Evolutionary conservation across 768 basidiomycete genomes (phyloP).

Genomic region (Termitomyces sp.): DNA sequence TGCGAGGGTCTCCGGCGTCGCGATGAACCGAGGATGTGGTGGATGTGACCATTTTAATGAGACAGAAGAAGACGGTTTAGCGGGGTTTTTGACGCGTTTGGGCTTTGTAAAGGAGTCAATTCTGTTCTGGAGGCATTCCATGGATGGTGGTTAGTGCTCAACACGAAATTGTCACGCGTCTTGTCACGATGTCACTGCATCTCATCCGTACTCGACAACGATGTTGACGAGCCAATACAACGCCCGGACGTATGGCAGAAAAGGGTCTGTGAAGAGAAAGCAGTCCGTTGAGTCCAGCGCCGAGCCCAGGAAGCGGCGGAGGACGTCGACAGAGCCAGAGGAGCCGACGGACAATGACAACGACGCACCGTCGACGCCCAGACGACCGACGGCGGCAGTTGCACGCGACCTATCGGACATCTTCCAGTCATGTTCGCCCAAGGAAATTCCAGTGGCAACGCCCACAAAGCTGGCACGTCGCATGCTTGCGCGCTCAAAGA

Average conservation of each 20-base stretch:
- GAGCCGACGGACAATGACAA: slow-evolving; percentile 10
- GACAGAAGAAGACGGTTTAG: slow-evolving; percentile 39
- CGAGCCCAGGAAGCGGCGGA: slow-evolving; percentile 26
- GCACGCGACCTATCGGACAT: slow-evolving; percentile 46
- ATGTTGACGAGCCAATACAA: slow-evolving; percentile 21
- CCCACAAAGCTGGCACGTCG: slow-evolving; percentile 57
- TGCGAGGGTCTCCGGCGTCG: slow-evolving; percentile 75
- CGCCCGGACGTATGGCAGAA: slow-evolving; percentile 37
- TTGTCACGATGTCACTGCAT: slow-evolving; percentile 18
- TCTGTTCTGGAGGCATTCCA: slow-evolving; percentile 58
- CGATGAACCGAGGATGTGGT: slow-evolving; percentile 42
- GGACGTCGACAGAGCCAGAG: slow-evolving; percentile 19
- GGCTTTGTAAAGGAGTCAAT: slow-evolving; percentile 68
- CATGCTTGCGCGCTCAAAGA: slow-evolving; percentile 70
- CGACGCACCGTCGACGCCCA: slow-evolving; percentile 19
- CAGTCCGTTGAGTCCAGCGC: neutral
- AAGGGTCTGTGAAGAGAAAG: slow-evolving; percentile 26
- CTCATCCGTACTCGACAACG: neutral
- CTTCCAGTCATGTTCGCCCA: slow-evolving; percentile 37
- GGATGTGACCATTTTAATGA: slow-evolving; percentile 83
- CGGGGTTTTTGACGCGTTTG: slow-evolving; percentile 57
- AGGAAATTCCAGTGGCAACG: slow-evolving; percentile 27
- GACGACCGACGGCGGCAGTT: slow-evolving; percentile 20
- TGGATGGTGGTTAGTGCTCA: slow-evolving; percentile 25
- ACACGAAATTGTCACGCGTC: slow-evolving; percentile 37